A percentile compares a stretch with the other conserved stretches of the same genome.
Conservation (phyloP, 495 filamentous ascomycete genomes). For the Podospora appendiculata region DNA sequence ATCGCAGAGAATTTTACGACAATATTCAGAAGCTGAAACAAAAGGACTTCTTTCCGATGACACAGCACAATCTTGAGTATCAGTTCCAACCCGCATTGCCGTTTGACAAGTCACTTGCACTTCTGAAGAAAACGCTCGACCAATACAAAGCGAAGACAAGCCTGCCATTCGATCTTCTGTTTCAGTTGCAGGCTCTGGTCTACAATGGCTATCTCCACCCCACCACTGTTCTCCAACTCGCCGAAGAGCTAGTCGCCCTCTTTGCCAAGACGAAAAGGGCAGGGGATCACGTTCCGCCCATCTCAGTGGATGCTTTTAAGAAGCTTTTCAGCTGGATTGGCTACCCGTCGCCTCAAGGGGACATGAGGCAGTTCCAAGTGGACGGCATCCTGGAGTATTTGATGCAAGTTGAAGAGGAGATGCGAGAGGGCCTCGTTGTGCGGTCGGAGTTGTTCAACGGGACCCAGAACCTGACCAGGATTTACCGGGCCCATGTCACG, state of each 20-base stretch:
- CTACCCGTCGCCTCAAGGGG: slow-evolving; percentile 37
- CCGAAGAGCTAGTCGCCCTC: slow-evolving; percentile 10
- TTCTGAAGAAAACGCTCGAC: slow-evolving; percentile 11
- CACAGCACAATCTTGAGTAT: too few species aligned
- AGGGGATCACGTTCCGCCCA: slow-evolving; percentile 11
- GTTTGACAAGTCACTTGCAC: slow-evolving; percentile 10
- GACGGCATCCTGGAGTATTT: slow-evolving; percentile 37
- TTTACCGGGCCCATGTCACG: slow-evolving; percentile 59
- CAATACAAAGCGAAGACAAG: not conserved
- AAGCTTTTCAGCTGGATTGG: slow-evolving; percentile 40
- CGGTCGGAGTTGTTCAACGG: slow-evolving; percentile 14
- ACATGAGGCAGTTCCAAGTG: slow-evolving; percentile 35
- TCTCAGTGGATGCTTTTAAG: slow-evolving; percentile 39
- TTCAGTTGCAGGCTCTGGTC: slow-evolving; percentile 46
- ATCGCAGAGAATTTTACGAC: slow-evolving; percentile 7
- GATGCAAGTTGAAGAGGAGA: slow-evolving; percentile 27
- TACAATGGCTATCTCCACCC: slow-evolving; percentile 46
- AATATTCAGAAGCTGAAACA: slow-evolving; percentile 13
- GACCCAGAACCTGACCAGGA: slow-evolving; percentile 24
- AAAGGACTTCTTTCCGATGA: slow-evolving; percentile 17
- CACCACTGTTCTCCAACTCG: slow-evolving; percentile 27
- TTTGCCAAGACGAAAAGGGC: slow-evolving; percentile 6
- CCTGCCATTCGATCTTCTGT: slow-evolving; percentile 31
- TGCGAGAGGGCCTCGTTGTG: slow-evolving; percentile 20
- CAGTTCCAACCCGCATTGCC: too few species aligned